phyloP scores from a whole-genome alignment of 2,329 filamentous ascomycete genomes.

The Helicocarpus griseus region DNA sequence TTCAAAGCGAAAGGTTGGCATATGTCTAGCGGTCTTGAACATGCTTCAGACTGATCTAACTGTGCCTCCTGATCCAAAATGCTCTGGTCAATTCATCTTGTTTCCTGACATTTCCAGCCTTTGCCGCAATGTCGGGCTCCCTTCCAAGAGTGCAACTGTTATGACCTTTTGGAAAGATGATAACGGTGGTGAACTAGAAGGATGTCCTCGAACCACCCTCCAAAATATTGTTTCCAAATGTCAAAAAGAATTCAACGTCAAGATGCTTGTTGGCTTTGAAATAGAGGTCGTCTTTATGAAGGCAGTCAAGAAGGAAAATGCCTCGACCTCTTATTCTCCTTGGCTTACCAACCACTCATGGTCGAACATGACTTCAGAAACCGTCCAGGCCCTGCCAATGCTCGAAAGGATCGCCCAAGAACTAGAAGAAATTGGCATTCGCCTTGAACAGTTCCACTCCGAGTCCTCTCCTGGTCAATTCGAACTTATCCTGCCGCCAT shows the following conservation, averaged over 20 bases:
- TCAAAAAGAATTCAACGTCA: slow-evolving; percentile 41
- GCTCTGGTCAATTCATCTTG: slow-evolving; percentile 57
- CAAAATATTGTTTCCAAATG: slow-evolving; percentile 45
- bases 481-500: slow-evolving; percentile 61
- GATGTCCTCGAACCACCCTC: slow-evolving; percentile 60
- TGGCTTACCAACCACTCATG: slow-evolving; percentile 59
- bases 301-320: slow-evolving; percentile 26
- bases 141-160: slow-evolving; percentile 51
- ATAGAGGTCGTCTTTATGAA: slow-evolving; percentile 67
- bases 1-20: slow-evolving; percentile 44
- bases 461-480: slow-evolving; percentile 68
- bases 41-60: slow-evolving; percentile 58
- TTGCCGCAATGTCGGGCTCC: slow-evolving; percentile 45
- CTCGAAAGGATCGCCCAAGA: slow-evolving; percentile 56
- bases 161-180: slow-evolving; percentile 56
- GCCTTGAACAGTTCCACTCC: slow-evolving; percentile 63
- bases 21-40: slow-evolving; percentile 56
- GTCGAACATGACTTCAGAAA: slow-evolving; percentile 56
- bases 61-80: slow-evolving; percentile 41
- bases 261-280: slow-evolving; percentile 66
- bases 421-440: slow-evolving; percentile 53
- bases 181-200: slow-evolving; percentile 40
- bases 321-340: slow-evolving; percentile 32
- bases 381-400: slow-evolving; percentile 46
- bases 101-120: slow-evolving; percentile 57